These are phyloP conservation scores for Peribolospora baueri DNA, from an alignment of 768 basidiomycete genomes.

Conservation along the genomic window DNA sequence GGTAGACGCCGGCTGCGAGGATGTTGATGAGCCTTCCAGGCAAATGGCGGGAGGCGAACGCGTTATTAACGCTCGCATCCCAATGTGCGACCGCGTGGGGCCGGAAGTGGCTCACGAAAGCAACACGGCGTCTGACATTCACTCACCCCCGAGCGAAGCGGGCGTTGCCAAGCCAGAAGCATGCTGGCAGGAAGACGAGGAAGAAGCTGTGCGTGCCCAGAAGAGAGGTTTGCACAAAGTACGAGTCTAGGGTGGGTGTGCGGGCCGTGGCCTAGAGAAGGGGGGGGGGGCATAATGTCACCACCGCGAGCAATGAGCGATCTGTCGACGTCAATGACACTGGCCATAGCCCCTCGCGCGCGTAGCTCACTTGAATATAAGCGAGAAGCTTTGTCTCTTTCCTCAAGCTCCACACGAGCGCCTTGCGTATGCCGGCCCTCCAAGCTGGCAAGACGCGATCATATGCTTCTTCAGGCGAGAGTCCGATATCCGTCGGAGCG, in stretches of 20 bases:
- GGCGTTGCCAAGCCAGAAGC: constrained; percentile 68
- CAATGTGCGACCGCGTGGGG: background rate
- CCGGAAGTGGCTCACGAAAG: background rate
- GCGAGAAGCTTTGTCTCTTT: too few relatives aligned
- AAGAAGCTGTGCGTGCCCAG: constrained; percentile 80
- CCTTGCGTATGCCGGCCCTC: too few relatives aligned
- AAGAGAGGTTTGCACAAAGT: constrained; percentile 60
- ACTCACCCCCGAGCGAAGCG: constrained; percentile 50
- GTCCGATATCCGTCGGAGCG: too few relatives aligned
- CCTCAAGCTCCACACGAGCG: too few relatives aligned
- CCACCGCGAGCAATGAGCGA: too few relatives aligned
- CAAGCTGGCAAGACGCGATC: too few relatives aligned
- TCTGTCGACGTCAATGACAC: too few relatives aligned
- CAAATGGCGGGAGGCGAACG: background rate
- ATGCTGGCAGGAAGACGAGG: constrained; percentile 59
- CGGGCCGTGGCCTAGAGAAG: constrained; percentile 28
- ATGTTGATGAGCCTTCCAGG: constrained; percentile 7
- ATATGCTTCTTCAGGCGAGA: too few relatives aligned
- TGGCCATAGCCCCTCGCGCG: too few relatives aligned
- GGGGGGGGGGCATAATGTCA: too few relatives aligned
- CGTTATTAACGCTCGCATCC: too few relatives aligned
- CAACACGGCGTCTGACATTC: background rate
- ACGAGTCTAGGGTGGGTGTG: constrained; percentile 43
- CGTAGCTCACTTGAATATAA: too few relatives aligned
- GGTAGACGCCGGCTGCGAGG: constrained; percentile 35